Percentiles rank a stretch among this genome's conserved stretches.
phyloP scores from a whole-genome alignment of 495 filamentous ascomycete genomes.

The Penicillium pancosmium region DNA sequence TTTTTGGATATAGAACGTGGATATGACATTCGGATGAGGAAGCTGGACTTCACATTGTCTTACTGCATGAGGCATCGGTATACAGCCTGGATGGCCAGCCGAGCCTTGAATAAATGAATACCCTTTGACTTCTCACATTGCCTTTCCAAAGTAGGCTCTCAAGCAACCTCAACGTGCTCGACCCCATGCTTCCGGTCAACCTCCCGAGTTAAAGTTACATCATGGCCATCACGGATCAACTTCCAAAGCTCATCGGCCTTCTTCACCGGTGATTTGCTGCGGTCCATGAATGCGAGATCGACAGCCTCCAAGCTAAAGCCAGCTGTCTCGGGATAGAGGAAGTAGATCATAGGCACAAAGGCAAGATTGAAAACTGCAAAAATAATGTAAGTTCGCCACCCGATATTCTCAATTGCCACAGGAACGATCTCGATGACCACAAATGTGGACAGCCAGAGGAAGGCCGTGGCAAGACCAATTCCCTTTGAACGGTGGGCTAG shows the following conservation, averaged over 20 bases:
- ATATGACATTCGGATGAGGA: neutral
- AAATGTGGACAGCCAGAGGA: slow-evolving; percentile 26
- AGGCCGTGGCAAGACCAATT: slow-evolving; percentile 19
- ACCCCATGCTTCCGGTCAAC: slow-evolving; percentile 6
- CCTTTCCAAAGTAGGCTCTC: too few relatives aligned
- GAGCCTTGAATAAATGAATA: too few relatives aligned
- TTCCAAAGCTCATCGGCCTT: slow-evolving; percentile 21
- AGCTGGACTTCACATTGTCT: slow-evolving; percentile 10
- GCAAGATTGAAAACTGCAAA: slow-evolving; percentile 42
- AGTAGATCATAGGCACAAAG: slow-evolving; percentile 37
- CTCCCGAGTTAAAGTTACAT: slow-evolving; percentile 14
- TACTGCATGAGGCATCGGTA: neutral
- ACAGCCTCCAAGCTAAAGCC: slow-evolving; percentile 31
- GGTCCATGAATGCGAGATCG: slow-evolving; percentile 26
- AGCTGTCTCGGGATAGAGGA: slow-evolving; percentile 35
- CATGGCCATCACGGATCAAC: slow-evolving; percentile 9
- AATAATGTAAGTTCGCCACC: slow-evolving; percentile 39
- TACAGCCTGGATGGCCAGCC: neutral
- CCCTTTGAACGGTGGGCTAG: slow-evolving; percentile 26
- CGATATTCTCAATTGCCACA: slow-evolving; percentile 21
- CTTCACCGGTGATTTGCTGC: slow-evolving; percentile 14
- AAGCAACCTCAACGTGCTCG: slow-evolving; percentile 7
- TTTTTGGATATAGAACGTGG: slow-evolving; percentile 6
- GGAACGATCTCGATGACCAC: slow-evolving; percentile 30
- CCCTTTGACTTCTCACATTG: too few relatives aligned